phyloP scores from a whole-genome alignment of 1,284 basidiomycete genomes.

The Inonotus hispidus region DNA sequence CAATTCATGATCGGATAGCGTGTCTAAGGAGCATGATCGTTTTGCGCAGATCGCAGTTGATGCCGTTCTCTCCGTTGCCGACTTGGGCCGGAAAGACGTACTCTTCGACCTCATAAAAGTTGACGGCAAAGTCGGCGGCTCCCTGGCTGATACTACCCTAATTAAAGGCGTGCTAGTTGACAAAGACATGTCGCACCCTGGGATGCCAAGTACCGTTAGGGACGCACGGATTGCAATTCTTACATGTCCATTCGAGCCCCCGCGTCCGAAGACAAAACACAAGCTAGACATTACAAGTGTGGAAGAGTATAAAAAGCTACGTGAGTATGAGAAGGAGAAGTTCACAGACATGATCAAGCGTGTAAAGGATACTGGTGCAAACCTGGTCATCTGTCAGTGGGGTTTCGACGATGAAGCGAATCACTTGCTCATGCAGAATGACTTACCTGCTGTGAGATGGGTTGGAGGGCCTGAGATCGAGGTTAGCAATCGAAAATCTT shows the following conservation, averaged over 20 bases:
- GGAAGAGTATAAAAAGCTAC: slow-evolving; percentile 96
- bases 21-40: slow-evolving; percentile 92
- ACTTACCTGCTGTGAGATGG: slow-evolving; percentile 97
- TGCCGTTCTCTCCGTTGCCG: slow-evolving; percentile 92
- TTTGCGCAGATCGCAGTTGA: slow-evolving; percentile 98
- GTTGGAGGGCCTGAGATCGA: slow-evolving; percentile 99
- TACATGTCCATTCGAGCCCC: slow-evolving; percentile 98
- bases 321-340: slow-evolving; percentile 94
- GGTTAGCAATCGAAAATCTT: slow-evolving; percentile 38
- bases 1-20: slow-evolving; percentile 43
- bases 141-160: slow-evolving; percentile 88
- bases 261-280: slow-evolving; percentile 98
- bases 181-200: slow-evolving; percentile 99
- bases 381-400: slow-evolving; percentile 99
- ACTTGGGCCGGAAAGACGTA: slow-evolving; percentile 91
- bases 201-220: slow-evolving; percentile 87
- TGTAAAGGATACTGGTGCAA: slow-evolving; percentile 98
- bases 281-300: slow-evolving; percentile 97
- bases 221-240: slow-evolving; percentile 95
- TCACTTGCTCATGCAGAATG: slow-evolving; percentile 96
- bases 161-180: slow-evolving; percentile 97
- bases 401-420: slow-evolving; percentile 99
- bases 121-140: slow-evolving; percentile 97
- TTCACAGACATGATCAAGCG: slow-evolving; percentile 96
- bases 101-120: slow-evolving; percentile 99